Percentiles rank a stretch among this genome's conserved stretches.
These are phyloP conservation scores for Fraxinus nigra DNA, from an alignment of 305 asterid genomes.

Conservation along the genomic window DNA sequence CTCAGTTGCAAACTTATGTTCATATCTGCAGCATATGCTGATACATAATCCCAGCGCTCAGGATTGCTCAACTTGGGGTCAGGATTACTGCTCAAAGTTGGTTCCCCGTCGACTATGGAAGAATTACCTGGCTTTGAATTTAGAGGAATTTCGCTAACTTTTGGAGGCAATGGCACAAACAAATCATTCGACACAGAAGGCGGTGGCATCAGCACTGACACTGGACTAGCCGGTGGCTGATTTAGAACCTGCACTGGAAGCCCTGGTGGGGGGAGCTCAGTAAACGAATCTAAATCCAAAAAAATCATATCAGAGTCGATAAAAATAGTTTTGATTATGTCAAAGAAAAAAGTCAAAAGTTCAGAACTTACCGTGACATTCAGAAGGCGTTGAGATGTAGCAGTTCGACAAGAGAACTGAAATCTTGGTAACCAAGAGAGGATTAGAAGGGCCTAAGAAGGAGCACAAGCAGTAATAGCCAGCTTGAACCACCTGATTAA, in stretches of 20 bases:
- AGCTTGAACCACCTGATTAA: slow-evolving; percentile 34
- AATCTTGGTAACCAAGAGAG: slow-evolving; percentile 26
- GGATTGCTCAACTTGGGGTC: slow-evolving; percentile 24
- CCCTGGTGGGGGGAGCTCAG: slow-evolving; percentile 28
- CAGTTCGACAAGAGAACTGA: slow-evolving; percentile 38
- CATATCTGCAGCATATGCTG: slow-evolving; percentile 23
- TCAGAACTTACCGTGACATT: slow-evolving; percentile 37
- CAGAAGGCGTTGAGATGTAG: slow-evolving; percentile 39
- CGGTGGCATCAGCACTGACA: slow-evolving; percentile 26
- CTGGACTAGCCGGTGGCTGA: slow-evolving; percentile 16
- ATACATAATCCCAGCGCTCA: slow-evolving; percentile 14
- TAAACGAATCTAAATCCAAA: slow-evolving; percentile 22
- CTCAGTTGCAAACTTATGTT: not conserved
- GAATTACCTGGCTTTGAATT: slow-evolving; percentile 14
- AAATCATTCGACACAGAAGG: slow-evolving; percentile 17
- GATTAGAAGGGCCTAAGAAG: slow-evolving; percentile 29
- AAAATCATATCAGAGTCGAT: not conserved
- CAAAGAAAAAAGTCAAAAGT: not conserved
- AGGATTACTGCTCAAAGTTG: slow-evolving; percentile 11
- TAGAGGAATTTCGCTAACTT: slow-evolving; percentile 24
- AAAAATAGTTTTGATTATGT: not conserved
- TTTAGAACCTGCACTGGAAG: not conserved
- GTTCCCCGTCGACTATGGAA: slow-evolving; percentile 5
- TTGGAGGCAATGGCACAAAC: slow-evolving; percentile 30
- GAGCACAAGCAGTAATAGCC: slow-evolving; percentile 47